These are phyloP conservation scores for Knoxia roxburghii DNA, from an alignment of 257 asterid genomes.

Conservation along the genomic window DNA sequence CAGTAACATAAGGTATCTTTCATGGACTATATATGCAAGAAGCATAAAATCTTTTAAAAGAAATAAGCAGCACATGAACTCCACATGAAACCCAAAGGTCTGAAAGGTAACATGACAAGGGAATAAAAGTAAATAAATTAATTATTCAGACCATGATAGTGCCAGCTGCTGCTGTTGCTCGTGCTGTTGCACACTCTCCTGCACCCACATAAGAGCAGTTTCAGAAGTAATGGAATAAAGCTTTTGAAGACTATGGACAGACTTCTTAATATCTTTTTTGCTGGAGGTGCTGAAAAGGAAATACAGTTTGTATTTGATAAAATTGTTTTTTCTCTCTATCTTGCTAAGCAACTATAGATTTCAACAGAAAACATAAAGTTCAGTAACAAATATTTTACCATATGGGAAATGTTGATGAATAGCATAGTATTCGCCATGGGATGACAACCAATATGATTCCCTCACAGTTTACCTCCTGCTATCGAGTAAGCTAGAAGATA, in stretches of 20 bases:
- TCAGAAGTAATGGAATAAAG: background rate
- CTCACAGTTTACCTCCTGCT: background rate
- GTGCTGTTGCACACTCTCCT: slow-evolving; percentile 86
- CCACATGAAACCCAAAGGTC: background rate
- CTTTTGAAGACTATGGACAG: background rate
- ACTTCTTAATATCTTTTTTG: background rate
- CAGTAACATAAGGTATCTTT: background rate
- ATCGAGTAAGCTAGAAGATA: background rate
- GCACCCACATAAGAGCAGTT: slow-evolving; percentile 24
- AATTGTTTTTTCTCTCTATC: no score
- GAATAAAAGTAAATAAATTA: background rate
- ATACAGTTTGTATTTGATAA: no score
- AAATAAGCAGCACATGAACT: background rate
- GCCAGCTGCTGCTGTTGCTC: slow-evolving; percentile 73
- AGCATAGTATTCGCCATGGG: background rate
- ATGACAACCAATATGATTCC: background rate
- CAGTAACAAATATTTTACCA: background rate
- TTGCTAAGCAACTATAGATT: background rate
- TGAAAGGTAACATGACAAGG: background rate
- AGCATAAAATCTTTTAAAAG: background rate
- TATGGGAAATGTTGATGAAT: background rate
- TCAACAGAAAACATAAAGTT: background rate
- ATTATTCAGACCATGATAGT: slow-evolving; percentile 63
- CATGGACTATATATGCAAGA: background rate
- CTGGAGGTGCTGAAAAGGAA: no score